Base-by-base conservation (phyloP, 768 basidiomycete species). In the Boletus huronensis region DNA sequence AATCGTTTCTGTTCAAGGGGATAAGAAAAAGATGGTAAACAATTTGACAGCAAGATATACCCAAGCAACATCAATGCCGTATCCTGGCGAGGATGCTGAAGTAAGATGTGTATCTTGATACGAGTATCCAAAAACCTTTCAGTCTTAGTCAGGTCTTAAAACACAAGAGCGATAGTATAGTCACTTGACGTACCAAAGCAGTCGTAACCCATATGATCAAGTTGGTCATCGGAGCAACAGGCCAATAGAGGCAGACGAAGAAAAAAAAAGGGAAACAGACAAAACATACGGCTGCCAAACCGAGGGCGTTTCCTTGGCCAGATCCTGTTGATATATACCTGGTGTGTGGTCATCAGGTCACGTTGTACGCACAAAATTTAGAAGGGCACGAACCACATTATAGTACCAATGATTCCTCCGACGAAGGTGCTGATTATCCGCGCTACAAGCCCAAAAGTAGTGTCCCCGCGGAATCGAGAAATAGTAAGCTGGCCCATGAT, bases 401-500 rank as follows among this genome's bases (percentile, higher is more conserved):
- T 71, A 58, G 82, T 76, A 1, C 89, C 89, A 1, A 82, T 65
- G 6, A 85, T 42, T 6, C 82, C 82, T 7, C 89, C 89, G 25
- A 77, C 67, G 54, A 89, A 85, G 1, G 89, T 90, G 45, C 81
- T 81, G 5, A 78, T 35, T 23, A 88, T 76, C 52, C 89, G 79
- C 1, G 81, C 75, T 5, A 82, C 70, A 14, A 88, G 75, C 2
- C 80, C 85, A 54, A 87, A 87, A 0, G 81, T 77, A 0, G 88
- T 92, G 49, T 92, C 89, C 1, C 88, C 89, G 41, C 85, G 77
- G 63, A 88, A 90, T 17, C 88, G 80, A 9, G 84, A 74, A 0
- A 88, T 68, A 0, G 87, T 87, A 6, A 89, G 72, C 61, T 90
- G 89, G 0, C 81, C 87, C 84, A 90, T 89, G 63, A 90, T 77